These are phyloP conservation scores for Calonectria naviculata DNA, from an alignment of 2,329 filamentous ascomycete species.

Conservation along the genomic window DNA sequence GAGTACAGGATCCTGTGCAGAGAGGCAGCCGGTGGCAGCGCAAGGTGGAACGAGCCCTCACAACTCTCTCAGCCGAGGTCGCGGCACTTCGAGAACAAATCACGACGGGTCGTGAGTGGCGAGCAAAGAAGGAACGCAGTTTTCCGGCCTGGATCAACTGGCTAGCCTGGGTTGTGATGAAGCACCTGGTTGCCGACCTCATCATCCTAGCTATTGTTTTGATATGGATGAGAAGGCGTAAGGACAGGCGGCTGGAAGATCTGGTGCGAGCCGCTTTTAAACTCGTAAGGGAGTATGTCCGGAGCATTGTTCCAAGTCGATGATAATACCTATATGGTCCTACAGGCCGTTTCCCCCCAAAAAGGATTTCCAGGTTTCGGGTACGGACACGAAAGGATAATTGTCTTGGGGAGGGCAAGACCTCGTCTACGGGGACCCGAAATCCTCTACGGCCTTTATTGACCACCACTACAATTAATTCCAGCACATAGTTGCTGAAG, in stretches of 20 bases:
- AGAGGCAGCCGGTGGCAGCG: constrained; percentile 76
- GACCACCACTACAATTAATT: not conserved
- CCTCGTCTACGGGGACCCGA: not conserved
- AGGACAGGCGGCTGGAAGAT: constrained; percentile 78
- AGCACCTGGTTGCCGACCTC: constrained; percentile 80
- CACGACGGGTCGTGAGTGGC: constrained; percentile 78
- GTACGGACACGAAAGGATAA: not conserved
- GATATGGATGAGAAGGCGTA: constrained; percentile 77
- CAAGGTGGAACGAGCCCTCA: constrained; percentile 85
- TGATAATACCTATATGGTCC: constrained; percentile 46
- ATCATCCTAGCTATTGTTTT: constrained; percentile 73
- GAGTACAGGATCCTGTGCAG: constrained; percentile 38
- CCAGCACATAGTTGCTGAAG: not conserved
- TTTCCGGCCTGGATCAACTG: constrained; percentile 78
- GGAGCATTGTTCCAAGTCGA: constrained; percentile 68
- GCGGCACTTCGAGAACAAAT: constrained; percentile 94
- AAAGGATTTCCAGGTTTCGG: not conserved
- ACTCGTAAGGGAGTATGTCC: constrained; percentile 67
- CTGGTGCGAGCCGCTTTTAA: constrained; percentile 74
- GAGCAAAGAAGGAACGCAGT: constrained; percentile 71
- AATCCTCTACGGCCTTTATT: not conserved
- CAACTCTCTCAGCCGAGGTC: constrained; percentile 91
- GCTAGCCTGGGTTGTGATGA: constrained; percentile 74
- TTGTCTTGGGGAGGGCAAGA: not conserved
- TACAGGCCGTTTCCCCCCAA: not conserved